Evolutionary conservation across 2,329 filamentous ascomycete species (phyloP).

Genomic region (Pseudogymnoascus sp.): DNA sequence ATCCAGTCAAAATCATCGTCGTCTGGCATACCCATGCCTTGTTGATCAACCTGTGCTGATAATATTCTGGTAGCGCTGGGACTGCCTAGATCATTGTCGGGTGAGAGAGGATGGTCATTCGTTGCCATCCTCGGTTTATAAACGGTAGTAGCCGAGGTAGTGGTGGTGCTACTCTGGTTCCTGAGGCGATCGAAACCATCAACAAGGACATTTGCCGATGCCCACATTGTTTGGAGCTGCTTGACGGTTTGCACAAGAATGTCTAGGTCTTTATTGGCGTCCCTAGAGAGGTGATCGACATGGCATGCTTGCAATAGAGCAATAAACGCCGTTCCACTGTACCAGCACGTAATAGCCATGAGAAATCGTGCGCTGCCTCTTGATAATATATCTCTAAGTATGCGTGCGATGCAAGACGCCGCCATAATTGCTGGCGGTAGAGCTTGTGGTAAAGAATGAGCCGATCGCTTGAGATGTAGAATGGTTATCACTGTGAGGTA

Average conservation of each 20-base stretch:
- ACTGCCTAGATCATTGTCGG: neutral
- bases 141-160: neutral
- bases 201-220: conserved; percentile 29
- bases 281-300: conserved; percentile 25
- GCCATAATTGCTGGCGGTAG: conserved; percentile 31
- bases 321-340: conserved; percentile 34
- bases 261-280: conserved; percentile 29
- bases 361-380: conserved; percentile 33
- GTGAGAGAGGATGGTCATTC: neutral
- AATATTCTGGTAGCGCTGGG: neutral
- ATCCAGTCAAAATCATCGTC: conserved; percentile 27
- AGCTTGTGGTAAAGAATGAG: conserved; percentile 30
- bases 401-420: conserved; percentile 31
- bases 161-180: conserved; percentile 11
- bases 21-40: conserved; percentile 11
- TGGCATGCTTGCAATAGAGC: conserved; percentile 32
- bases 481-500: conserved; percentile 35
- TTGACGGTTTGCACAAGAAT: conserved; percentile 27
- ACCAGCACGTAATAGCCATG: conserved; percentile 37
- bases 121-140: neutral
- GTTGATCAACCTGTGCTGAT: conserved; percentile 13
- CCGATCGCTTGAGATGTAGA: conserved; percentile 30
- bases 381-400: conserved; percentile 32
- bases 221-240: conserved; percentile 31
- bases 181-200: conserved; percentile 26